Evolutionary conservation across 257 asterid species (phyloP).

Genomic region (Ligustrum vulgare): DNA sequence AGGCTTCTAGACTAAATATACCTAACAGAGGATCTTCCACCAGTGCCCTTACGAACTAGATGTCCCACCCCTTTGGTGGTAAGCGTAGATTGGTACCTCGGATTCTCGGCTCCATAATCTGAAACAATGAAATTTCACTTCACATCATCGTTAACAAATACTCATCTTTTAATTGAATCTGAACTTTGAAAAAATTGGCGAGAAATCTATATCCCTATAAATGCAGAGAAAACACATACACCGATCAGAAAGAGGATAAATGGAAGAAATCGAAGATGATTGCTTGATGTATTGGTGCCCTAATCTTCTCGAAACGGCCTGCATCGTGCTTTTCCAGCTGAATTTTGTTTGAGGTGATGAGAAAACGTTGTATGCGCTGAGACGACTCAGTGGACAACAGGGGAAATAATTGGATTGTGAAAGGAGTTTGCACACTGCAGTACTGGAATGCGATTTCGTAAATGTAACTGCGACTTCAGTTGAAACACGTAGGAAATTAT

Average conservation of each 20-base stretch:
- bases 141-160: slow-evolving; percentile 2
- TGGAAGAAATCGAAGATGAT: slow-evolving; percentile 40
- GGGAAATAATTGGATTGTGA: not conserved
- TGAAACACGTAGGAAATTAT: too few relatives aligned
- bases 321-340: slow-evolving; percentile 51
- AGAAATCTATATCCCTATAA: slow-evolving; percentile 28
- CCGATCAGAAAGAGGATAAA: slow-evolving; percentile 42
- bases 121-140: slow-evolving; percentile 24
- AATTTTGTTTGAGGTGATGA: not conserved
- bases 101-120: slow-evolving; percentile 64
- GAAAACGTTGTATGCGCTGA: not conserved
- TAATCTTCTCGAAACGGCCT: slow-evolving; percentile 54
- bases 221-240: slow-evolving; percentile 38
- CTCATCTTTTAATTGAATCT: not conserved
- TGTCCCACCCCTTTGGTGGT: slow-evolving; percentile 81
- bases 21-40: slow-evolving; percentile 99
- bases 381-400: not conserved
- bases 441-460: not conserved
- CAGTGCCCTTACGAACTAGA: slow-evolving; percentile 93
- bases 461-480: not conserved
- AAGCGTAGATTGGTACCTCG: slow-evolving; percentile 64
- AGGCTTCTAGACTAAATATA: slow-evolving; percentile 26
- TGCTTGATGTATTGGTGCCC: slow-evolving; percentile 44
- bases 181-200: not conserved
- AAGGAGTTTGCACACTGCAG: not conserved